phyloP scores from a whole-genome alignment of 2,329 filamentous ascomycete genomes.

The Fusarium udum region DNA sequence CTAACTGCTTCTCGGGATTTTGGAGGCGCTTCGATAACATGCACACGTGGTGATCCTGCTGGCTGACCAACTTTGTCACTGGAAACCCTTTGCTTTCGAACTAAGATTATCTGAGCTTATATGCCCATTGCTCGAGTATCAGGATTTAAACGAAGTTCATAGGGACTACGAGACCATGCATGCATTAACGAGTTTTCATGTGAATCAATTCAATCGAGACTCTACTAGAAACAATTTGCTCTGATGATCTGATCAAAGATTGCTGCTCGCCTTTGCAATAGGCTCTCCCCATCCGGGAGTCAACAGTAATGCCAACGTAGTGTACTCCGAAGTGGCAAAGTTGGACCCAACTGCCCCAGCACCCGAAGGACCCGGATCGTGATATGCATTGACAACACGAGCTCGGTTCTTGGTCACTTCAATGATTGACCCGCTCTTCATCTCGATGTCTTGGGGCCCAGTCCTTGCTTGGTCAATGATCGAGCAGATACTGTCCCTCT shows the following conservation, averaged over 20 bases:
- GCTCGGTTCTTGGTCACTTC: not conserved
- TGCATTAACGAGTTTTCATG: not conserved
- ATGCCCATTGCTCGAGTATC: not conserved
- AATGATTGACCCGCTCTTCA: not conserved
- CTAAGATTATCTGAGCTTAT: rapidly evolving
- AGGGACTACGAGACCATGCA: not conserved
- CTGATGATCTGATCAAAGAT: not conserved
- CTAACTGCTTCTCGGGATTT: not conserved
- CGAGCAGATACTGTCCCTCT: not conserved
- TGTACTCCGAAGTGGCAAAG: not conserved
- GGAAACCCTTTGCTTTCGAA: rapidly evolving
- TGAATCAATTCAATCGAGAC: too few relatives aligned
- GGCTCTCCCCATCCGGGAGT: not conserved
- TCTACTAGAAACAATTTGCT: not conserved
- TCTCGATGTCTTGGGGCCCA: not conserved
- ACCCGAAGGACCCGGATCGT: not conserved
- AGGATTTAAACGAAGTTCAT: rapidly evolving
- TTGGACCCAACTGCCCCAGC: not conserved
- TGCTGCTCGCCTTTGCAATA: not conserved
- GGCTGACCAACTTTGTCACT: rapidly evolving
- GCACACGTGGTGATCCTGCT: too few relatives aligned
- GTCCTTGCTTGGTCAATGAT: not conserved
- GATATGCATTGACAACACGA: not conserved
- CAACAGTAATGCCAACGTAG: not conserved
- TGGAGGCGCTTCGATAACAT: too few relatives aligned